Base-by-base conservation (phyloP, 768 basidiomycete species). In the Kwoniella europaea region DNA sequence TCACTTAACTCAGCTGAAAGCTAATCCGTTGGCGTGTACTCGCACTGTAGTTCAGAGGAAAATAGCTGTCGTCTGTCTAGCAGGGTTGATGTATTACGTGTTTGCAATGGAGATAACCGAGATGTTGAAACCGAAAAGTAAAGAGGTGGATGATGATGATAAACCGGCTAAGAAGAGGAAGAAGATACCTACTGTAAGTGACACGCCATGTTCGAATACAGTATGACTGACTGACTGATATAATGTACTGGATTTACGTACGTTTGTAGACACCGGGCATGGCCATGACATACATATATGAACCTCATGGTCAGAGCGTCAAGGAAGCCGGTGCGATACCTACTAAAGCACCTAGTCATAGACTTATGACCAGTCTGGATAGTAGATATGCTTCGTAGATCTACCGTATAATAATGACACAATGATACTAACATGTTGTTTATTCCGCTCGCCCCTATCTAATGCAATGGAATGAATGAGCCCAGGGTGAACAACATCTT, bases 201-300 rank as follows among this genome's bases (percentile, higher is more conserved):
- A 53, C 67, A n/a, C 46, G 3, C 27, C 27, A 2, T 27, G 27
- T 3, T 3, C 27, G 27, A 27, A 27, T 27, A 3, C 27, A 27
- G 27, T 3, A 27, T 27, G 6, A 7, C 22, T 50, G 10, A 15
- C 22, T 18, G 13, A 56, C 44, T 29, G 43, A 1, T 61, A 18
- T 24, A 43, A 0, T 22, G 55, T 56, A 5, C 55, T 56, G 27
- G 0, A 12, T 27, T 50, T 52, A 29, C 3, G 29, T 63, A 22
- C 46, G 7, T 44, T 35, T 16, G 18, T 61, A 81, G 79, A 69
- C 66, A 13, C 79, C 79, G 24, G 79, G 79, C 10, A 75, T 81
- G 74, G 79, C 74, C 1, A 75, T 81, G 74, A 81, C 79, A 18
- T 81, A 81, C 59, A 60, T 81, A 10, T 81, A 77, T 60, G 76